phyloP scores from a whole-genome alignment of 257 asterid genomes.

The Solanum etuberosum region DNA sequence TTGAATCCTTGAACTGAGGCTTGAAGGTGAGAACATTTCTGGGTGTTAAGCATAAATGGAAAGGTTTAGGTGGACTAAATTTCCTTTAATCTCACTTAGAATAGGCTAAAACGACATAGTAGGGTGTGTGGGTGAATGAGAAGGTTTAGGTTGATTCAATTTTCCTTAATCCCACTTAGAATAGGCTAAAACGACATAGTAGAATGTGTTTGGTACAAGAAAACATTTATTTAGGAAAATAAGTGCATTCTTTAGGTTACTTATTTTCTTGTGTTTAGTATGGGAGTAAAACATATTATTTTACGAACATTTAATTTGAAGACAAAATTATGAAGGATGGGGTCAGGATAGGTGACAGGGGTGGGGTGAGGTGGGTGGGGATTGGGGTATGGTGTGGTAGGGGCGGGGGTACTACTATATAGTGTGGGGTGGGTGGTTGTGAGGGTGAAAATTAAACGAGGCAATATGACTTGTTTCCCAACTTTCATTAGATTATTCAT shows the following conservation, averaged over 20 bases:
- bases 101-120: too few relatives aligned
- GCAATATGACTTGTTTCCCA: fast-evolving
- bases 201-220: neutral
- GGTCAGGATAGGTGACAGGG: neutral
- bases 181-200: too few relatives aligned
- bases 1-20: too few relatives aligned
- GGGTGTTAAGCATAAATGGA: too few relatives aligned
- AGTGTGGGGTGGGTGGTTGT: neutral
- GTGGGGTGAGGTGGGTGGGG: neutral
- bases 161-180: neutral
- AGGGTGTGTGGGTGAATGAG: too few relatives aligned
- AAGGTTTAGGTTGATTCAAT: neutral
- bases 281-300: too few relatives aligned
- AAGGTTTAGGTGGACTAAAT: too few relatives aligned
- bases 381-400: fast-evolving
- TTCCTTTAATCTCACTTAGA: too few relatives aligned
- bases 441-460: neutral
- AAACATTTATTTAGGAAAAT: too few relatives aligned
- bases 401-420: neutral
- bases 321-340: neutral
- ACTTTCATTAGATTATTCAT: too few relatives aligned
- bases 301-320: neutral
- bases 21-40: too few relatives aligned
- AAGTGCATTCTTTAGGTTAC: neutral
- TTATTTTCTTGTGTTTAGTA: too few relatives aligned